These are phyloP conservation scores for Suillus occidentalis DNA, from an alignment of 768 basidiomycete species.

Conservation along the genomic window DNA sequence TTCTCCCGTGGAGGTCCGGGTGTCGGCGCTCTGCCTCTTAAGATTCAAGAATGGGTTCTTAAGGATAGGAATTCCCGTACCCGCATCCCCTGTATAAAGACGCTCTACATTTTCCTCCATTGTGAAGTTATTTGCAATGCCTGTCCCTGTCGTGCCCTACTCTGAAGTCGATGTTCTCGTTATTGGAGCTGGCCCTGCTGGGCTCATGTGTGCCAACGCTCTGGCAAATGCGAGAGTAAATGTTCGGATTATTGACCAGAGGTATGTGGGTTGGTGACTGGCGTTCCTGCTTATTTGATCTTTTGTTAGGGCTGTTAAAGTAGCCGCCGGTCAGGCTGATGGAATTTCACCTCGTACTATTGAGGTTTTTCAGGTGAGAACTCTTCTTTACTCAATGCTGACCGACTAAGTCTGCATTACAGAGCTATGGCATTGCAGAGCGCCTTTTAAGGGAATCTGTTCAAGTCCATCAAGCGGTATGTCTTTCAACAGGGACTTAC, in stretches of 20 bases:
- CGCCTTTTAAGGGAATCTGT: conserved; percentile 59
- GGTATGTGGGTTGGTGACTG: conserved; percentile 22
- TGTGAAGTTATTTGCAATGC: background rate
- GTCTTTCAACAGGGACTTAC: conserved; percentile 18
- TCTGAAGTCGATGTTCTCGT: conserved; percentile 41
- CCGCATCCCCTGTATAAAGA: conserved; percentile 8
- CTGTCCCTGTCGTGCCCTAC: conserved; percentile 4
- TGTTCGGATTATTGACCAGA: conserved; percentile 41
- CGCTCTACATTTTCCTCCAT: conserved; percentile 2
- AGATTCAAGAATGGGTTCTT: background rate
- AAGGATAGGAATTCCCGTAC: background rate
- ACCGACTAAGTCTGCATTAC: background rate
- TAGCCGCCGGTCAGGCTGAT: conserved; percentile 30
- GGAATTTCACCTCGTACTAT: conserved; percentile 27
- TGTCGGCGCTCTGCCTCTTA: too few relatives aligned
- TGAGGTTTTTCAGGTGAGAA: conserved; percentile 47
- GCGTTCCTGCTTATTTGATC: conserved; percentile 1
- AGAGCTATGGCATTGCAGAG: conserved; percentile 78
- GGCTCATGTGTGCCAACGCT: conserved; percentile 44
- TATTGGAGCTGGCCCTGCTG: conserved; percentile 45
- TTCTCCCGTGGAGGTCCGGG: background rate
- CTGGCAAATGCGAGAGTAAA: conserved; percentile 37
- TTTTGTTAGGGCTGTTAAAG: conserved; percentile 15
- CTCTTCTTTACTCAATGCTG: background rate
- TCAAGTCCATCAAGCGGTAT: conserved; percentile 66